Percentiles rank a stretch among this genome's conserved stretches.
These are phyloP conservation scores for Allantophomopsis cytisporea DNA, from an alignment of 2,329 filamentous ascomycete species.

Conservation along the genomic window DNA sequence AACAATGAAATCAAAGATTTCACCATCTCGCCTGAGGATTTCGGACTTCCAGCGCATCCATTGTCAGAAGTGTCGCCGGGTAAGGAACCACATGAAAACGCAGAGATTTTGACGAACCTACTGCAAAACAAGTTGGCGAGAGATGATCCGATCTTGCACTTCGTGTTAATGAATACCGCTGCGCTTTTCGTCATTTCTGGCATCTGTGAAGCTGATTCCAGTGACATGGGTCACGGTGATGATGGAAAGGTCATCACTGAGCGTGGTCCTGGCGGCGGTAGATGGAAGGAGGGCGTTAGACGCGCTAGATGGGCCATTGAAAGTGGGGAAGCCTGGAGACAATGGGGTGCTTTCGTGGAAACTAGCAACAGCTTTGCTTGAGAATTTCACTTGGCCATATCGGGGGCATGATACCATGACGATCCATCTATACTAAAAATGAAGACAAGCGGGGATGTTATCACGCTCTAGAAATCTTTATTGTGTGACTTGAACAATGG, in stretches of 20 bases:
- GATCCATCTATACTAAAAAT: no score
- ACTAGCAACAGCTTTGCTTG: constrained; percentile 30
- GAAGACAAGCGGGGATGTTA: no score
- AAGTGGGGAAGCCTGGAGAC: constrained; percentile 73
- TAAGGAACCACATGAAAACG: constrained; percentile 78
- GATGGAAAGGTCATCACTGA: constrained; percentile 72
- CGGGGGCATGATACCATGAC: no score
- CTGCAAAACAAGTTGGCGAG: constrained; percentile 57
- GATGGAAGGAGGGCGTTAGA: constrained; percentile 92
- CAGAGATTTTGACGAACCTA: constrained; percentile 66
- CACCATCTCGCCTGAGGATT: constrained; percentile 67
- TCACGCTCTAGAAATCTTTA: no score
- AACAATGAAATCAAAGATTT: constrained; percentile 59
- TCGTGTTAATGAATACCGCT: constrained; percentile 88
- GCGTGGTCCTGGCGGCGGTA: constrained; percentile 67
- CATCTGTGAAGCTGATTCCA: constrained; percentile 71
- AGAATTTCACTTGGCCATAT: no score
- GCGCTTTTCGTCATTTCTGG: constrained; percentile 77
- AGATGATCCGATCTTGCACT: constrained; percentile 79
- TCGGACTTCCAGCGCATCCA: constrained; percentile 65
- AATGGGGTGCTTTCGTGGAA: constrained; percentile 75
- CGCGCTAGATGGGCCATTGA: constrained; percentile 78
- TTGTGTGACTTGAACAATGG: no score
- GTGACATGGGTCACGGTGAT: constrained; percentile 66
- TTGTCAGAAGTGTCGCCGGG: constrained; percentile 70